Conservation (phyloP, 306 rosid genomes). For the Senna tora region DNA sequence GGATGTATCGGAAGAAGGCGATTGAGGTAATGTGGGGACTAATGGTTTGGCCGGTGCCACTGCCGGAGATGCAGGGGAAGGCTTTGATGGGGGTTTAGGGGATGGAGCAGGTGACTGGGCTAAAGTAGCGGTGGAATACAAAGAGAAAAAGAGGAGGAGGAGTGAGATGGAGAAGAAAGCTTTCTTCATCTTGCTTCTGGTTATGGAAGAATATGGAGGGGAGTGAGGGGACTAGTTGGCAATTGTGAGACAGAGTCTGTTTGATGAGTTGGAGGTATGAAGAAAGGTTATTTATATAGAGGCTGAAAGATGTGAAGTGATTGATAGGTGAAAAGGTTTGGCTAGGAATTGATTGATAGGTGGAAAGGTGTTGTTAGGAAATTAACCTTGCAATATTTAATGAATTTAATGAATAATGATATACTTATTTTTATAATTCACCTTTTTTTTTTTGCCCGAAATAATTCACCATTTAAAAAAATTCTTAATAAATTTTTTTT, state of each 20-base stretch:
- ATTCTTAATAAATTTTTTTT: too few species aligned
- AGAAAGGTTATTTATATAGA: slow-evolving; percentile 17
- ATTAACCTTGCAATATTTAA: too few species aligned
- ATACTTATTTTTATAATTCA: too few species aligned
- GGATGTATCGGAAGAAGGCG: slow-evolving; percentile 31
- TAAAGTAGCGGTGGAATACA: neutral
- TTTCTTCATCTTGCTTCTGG: slow-evolving; percentile 34
- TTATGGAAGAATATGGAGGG: slow-evolving; percentile 9
- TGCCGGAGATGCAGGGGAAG: slow-evolving; percentile 9
- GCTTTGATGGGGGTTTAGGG: slow-evolving; percentile 36
- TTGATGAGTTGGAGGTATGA: slow-evolving; percentile 22
- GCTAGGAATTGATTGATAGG: neutral
- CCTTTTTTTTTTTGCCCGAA: too few species aligned
- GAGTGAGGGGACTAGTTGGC: slow-evolving; percentile 17
- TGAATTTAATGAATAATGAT: too few species aligned
- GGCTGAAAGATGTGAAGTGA: slow-evolving; percentile 17
- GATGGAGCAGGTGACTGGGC: slow-evolving; percentile 42
- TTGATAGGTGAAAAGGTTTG: slow-evolving; percentile 33
- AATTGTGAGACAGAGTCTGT: slow-evolving; percentile 2
- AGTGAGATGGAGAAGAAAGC: slow-evolving; percentile 27
- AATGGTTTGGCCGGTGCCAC: slow-evolving; percentile 37
- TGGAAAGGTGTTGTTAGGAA: too few species aligned
- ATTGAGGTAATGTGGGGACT: slow-evolving; percentile 41
- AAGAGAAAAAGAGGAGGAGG: slow-evolving; percentile 15
- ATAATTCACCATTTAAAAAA: too few species aligned